Evolutionary conservation across 2,329 filamentous ascomycete genomes (phyloP).

Genomic region (Scedosporium minutisporum): DNA sequence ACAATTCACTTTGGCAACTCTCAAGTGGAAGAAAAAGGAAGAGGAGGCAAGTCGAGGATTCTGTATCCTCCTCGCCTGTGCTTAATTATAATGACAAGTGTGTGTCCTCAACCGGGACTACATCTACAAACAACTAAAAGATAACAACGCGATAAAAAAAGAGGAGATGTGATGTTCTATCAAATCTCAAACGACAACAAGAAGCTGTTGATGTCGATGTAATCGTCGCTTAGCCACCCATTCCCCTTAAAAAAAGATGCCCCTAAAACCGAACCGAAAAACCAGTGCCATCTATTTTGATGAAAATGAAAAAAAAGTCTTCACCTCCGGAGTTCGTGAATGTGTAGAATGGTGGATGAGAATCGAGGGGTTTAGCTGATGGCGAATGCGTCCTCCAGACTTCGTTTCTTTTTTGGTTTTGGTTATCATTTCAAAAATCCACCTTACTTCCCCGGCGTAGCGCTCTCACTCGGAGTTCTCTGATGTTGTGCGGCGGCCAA

Average conservation of each 20-base stretch:
- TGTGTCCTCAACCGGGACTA: neutral
- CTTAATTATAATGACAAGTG: neutral
- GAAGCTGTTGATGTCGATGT: neutral
- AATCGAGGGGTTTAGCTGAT: neutral
- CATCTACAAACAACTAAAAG: neutral
- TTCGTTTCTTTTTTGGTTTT: too few relatives aligned
- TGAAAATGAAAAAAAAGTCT: neutral
- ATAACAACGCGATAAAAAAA: neutral
- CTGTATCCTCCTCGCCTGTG: neutral
- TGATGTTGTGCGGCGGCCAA: conserved; percentile 10
- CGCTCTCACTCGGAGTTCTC: conserved; percentile 29
- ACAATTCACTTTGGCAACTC: neutral
- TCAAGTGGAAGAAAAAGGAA: neutral
- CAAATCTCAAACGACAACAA: neutral
- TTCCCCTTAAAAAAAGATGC: neutral
- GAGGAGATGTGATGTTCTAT: neutral
- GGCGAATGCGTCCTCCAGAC: neutral
- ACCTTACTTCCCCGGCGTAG: conserved; percentile 23
- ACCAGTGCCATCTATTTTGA: conserved; percentile 1
- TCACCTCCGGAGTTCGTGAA: neutral
- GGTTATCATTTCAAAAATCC: neutral
- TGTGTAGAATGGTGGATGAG: neutral
- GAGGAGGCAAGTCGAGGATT: neutral
- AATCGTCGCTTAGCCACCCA: neutral
- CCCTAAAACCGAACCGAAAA: conserved; percentile 3